These are phyloP conservation scores for Blastobotrys attinorum DNA, from an alignment of 805 yeast species.

Conservation along the genomic window DNA sequence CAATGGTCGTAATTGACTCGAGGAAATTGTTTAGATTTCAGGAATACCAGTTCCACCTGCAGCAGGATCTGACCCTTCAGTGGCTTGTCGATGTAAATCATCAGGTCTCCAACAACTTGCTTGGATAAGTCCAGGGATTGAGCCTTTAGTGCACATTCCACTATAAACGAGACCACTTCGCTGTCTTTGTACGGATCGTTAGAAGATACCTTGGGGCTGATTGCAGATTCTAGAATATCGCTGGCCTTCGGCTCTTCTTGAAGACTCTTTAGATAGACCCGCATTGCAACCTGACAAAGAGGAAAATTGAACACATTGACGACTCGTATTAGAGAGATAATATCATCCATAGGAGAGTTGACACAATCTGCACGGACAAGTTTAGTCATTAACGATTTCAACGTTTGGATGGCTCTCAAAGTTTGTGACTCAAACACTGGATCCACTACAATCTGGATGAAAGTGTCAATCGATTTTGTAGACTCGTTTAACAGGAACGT, in stretches of 20 bases:
- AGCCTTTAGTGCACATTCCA: not conserved
- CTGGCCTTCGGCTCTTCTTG: not conserved
- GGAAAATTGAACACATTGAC: conserved; percentile 13
- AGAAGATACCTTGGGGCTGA: not conserved
- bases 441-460: conserved; percentile 9
- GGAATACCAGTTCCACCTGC: conserved; percentile 14
- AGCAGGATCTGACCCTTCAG: conserved; percentile 15
- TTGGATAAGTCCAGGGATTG: not conserved
- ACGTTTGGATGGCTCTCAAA: not conserved
- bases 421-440: conserved; percentile 10
- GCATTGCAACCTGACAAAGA: conserved; percentile 15
- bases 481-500: conserved; percentile 10
- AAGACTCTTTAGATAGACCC: conserved; percentile 4
- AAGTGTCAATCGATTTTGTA: conserved; percentile 5
- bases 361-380: not conserved
- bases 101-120: conserved; percentile 17
- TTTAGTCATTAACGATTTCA: not conserved
- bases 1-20: conserved; percentile 4
- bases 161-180: not conserved
- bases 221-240: not conserved
- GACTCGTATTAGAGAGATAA: conserved; percentile 4
- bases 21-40: conserved; percentile 19
- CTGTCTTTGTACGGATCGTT: not conserved
- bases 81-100: conserved; percentile 10
- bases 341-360: conserved; percentile 1